A percentile compares a stretch with the other conserved stretches of the same genome.
Evolutionary conservation across 1,284 basidiomycete species (phyloP).

Genomic region (Tilletia setariae): DNA sequence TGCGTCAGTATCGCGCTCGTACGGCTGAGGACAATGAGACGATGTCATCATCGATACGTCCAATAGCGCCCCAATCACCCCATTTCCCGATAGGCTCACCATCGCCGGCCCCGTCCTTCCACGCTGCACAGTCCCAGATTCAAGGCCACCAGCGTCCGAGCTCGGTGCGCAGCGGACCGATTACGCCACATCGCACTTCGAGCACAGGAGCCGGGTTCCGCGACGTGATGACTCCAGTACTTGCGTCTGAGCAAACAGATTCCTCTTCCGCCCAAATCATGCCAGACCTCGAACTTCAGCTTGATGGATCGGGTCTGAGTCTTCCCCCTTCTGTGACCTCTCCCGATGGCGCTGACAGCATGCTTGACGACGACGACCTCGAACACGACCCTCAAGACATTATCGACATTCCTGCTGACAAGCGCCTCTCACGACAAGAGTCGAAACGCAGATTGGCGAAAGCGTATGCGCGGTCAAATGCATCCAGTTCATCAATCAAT

Average conservation of each 20-base stretch:
- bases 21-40: neutral
- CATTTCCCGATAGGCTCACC: neutral
- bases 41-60: neutral
- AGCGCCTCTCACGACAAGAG: constrained; percentile 30
- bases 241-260: neutral
- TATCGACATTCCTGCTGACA: constrained; percentile 37
- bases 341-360: neutral
- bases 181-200: neutral
- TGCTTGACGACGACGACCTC: constrained; percentile 23
- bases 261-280: constrained; percentile 8
- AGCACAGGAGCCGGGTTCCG: neutral
- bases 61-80: constrained; percentile 3
- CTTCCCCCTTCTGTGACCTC: neutral
- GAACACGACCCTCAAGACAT: constrained; percentile 37
- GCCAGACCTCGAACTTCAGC: constrained; percentile 26
- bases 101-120: neutral
- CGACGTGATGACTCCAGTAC: neutral
- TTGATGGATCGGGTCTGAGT: constrained; percentile 26
- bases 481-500: neutral
- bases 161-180: neutral
- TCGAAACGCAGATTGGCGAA: constrained; percentile 31
- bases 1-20: neutral
- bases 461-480: constrained; percentile 19
- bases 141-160: constrained; percentile 3
- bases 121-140: neutral